Percentiles rank a stretch among this genome's conserved stretches.
These are phyloP conservation scores for Nemania diffusa DNA, from an alignment of 2,329 filamentous ascomycete genomes.

Conservation along the genomic window DNA sequence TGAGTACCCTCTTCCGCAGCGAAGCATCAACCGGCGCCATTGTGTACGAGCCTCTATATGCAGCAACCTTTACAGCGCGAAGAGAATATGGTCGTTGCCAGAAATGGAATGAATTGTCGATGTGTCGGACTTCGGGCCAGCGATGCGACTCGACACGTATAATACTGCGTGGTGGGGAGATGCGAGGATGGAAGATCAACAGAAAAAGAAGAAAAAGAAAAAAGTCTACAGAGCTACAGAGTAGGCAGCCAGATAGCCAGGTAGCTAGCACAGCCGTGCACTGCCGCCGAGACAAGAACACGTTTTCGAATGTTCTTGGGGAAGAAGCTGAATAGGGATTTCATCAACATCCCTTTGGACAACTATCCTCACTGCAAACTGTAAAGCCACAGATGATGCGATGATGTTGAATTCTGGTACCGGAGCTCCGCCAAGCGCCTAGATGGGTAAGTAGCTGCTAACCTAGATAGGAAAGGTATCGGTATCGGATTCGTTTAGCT, in stretches of 20 bases:
- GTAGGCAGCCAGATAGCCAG: not conserved
- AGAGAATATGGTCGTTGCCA: not conserved
- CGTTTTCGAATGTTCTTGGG: conserved; percentile 1
- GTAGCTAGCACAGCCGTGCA: not conserved
- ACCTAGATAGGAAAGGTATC: too few species aligned
- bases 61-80: too few species aligned
- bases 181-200: not conserved
- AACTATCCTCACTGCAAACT: conserved; percentile 9
- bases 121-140: conserved; percentile 9
- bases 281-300: conserved; percentile 10
- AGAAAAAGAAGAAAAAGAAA: not conserved
- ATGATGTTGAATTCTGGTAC: not conserved
- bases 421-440: too few species aligned
- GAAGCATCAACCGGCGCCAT: conserved; percentile 50
- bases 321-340: not conserved
- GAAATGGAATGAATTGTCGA: not conserved
- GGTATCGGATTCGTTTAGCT: not conserved
- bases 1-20: conserved; percentile 82
- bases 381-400: conserved; percentile 9
- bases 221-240: not conserved
- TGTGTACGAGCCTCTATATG: not conserved
- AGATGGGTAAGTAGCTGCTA: too few species aligned
- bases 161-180: not conserved
- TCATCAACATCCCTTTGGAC: conserved; percentile 16
- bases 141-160: conserved; percentile 14